Conservation (phyloP, 768 basidiomycete species). For the Boletus sensibilis region DNA sequence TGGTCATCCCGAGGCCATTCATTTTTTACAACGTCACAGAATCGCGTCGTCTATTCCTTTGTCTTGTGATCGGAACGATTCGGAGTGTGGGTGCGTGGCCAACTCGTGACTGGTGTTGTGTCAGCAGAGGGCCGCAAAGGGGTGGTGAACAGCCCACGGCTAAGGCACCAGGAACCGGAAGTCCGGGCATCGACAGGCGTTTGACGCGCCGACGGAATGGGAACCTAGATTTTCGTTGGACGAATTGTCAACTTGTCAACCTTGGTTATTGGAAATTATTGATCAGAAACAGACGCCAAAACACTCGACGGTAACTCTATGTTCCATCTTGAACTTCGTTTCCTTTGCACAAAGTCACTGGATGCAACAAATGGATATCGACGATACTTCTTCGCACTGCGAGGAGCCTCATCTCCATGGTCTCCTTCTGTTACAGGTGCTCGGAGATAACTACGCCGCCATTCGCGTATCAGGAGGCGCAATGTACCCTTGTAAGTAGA, state of each 20-base stretch:
- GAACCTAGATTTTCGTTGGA: background rate
- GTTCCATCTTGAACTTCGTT: background rate
- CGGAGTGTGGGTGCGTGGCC: constrained; percentile 8
- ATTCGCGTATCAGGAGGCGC: constrained; percentile 9
- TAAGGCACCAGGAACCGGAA: constrained; percentile 25
- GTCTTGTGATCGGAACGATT: background rate
- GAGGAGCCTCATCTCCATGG: constrained; percentile 1
- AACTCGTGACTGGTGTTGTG: constrained; percentile 11
- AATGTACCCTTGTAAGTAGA: constrained; percentile 13
- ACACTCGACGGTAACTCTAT: background rate
- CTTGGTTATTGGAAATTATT: background rate
- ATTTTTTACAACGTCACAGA: background rate
- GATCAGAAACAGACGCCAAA: background rate
- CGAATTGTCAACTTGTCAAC: background rate
- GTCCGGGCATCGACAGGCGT: background rate
- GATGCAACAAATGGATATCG: background rate
- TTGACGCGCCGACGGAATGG: constrained; percentile 5
- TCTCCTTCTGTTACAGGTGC: background rate
- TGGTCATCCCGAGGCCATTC: background rate
- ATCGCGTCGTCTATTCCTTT: background rate
- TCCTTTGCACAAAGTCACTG: background rate
- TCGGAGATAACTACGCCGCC: constrained; percentile 14
- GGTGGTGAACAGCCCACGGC: constrained; percentile 15
- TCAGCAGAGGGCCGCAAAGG: constrained; percentile 2
- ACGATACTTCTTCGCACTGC: background rate